Percentiles rank a stretch among this genome's conserved stretches.
These are phyloP conservation scores for Ensete glaucum DNA, from an alignment of 176 grass and related monocot genomes.

Conservation along the genomic window DNA sequence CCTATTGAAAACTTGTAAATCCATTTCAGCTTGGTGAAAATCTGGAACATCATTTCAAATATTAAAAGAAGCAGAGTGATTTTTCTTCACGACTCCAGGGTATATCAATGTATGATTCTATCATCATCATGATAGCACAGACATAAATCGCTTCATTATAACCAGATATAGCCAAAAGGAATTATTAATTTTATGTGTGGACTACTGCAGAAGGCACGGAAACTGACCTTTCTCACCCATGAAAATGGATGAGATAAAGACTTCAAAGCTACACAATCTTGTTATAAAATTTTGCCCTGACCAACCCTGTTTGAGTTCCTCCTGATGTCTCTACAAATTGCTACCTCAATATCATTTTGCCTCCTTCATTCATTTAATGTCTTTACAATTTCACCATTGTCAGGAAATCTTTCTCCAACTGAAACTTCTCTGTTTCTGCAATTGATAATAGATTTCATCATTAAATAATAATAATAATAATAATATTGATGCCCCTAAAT, in stretches of 20 bases:
- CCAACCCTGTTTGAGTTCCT: conserved; percentile 32
- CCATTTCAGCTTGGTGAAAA: too few relatives aligned
- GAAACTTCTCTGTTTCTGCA: conserved; percentile 38
- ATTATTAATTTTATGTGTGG: background rate
- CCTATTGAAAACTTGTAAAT: too few relatives aligned
- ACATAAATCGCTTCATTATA: too few relatives aligned
- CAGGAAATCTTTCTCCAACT: conserved; percentile 7
- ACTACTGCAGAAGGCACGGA: background rate
- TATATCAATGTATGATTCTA: too few relatives aligned
- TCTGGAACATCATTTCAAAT: too few relatives aligned
- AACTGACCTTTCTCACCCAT: background rate
- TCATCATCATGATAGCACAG: too few relatives aligned
- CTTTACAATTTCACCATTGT: conserved; percentile 17
- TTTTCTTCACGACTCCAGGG: too few relatives aligned
- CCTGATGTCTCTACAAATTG: conserved; percentile 43
- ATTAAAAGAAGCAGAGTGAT: too few relatives aligned
- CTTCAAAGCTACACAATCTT: conserved; percentile 51
- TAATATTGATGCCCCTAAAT: background rate
- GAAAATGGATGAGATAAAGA: conserved; percentile 26
- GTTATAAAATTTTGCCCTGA: conserved; percentile 56
- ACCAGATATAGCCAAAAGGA: background rate
- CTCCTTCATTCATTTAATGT: conserved; percentile 22
- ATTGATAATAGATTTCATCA: background rate
- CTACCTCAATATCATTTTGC: conserved; percentile 7
- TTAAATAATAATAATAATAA: background rate